Conservation (phyloP, 805 yeast genomes). For the Nakazawaea holstii region DNA sequence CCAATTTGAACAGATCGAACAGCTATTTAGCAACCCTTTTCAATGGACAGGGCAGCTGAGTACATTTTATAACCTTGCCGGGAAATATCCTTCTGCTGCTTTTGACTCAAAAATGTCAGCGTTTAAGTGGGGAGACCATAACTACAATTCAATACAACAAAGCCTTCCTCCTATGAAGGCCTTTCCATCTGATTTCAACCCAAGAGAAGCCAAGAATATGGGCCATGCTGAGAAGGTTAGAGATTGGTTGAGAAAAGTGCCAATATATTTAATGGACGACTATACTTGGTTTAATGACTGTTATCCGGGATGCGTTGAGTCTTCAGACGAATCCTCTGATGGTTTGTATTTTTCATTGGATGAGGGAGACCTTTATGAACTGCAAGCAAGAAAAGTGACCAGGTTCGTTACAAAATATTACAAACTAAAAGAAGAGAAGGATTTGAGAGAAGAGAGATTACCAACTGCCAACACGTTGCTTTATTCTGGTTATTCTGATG, state of each 20-base stretch:
- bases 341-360: slow-evolving; percentile 9
- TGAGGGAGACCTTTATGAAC: slow-evolving; percentile 41
- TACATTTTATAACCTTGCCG: too few relatives aligned
- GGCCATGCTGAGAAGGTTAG: slow-evolving; percentile 59
- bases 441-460: neutral
- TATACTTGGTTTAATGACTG: slow-evolving; percentile 36
- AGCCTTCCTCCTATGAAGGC: neutral
- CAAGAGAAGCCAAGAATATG: slow-evolving; percentile 60
- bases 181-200: slow-evolving; percentile 51
- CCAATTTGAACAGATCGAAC: too few relatives aligned
- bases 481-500: neutral
- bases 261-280: slow-evolving; percentile 30
- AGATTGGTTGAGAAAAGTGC: slow-evolving; percentile 58
- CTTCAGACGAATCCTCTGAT: slow-evolving; percentile 15
- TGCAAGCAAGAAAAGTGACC: slow-evolving; percentile 49
- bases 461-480: neutral
- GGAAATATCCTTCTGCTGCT: too few relatives aligned
- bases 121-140: too few relatives aligned
- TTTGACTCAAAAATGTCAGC: too few relatives aligned
- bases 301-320: slow-evolving; percentile 40
- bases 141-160: too few relatives aligned
- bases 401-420: slow-evolving; percentile 36
- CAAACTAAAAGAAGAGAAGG: slow-evolving; percentile 15
- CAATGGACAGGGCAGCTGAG: too few relatives aligned
- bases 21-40: too few relatives aligned